Conservation (phyloP, 495 filamentous ascomycete species). For the Neurospora tetrasperma region DNA sequence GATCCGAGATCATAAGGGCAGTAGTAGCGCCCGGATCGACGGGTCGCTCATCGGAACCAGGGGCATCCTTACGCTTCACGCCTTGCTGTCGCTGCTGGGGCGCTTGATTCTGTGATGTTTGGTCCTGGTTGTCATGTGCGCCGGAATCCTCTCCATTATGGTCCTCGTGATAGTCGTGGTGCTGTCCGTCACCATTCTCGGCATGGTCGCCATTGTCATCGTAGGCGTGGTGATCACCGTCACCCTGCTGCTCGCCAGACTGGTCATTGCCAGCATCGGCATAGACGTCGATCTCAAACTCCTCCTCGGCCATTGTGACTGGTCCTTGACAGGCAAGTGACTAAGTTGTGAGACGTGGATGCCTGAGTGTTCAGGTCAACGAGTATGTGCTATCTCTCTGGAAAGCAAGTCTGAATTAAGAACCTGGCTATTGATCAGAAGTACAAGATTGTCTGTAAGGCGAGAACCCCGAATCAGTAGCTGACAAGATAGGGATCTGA, state of each 20-base stretch:
- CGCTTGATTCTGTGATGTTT: conserved; percentile 9
- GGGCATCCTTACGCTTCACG: conserved; percentile 58
- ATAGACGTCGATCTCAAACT: conserved; percentile 98
- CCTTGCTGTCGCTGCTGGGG: conserved; percentile 46
- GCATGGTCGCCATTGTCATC: conserved; percentile 62
- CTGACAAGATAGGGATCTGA: conserved; percentile 6
- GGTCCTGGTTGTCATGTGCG: conserved; percentile 29
- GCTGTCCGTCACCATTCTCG: conserved; percentile 33
- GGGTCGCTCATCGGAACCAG: conserved; percentile 57
- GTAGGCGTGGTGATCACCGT: conserved; percentile 80
- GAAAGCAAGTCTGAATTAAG: conserved; percentile 16
- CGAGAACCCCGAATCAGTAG: conserved; percentile 14
- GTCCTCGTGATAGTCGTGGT: conserved; percentile 26
- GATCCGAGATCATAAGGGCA: conserved; percentile 73
- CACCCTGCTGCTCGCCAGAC: conserved; percentile 22
- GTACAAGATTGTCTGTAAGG: conserved; percentile 21
- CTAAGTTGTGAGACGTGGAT: conserved; percentile 1
- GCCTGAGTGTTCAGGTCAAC: conserved; percentile 4
- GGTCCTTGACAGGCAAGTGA: background rate
- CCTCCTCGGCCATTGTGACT: conserved; percentile 54
- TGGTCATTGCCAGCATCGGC: conserved; percentile 57
- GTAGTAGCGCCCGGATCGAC: conserved; percentile 74
- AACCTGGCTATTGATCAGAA: conserved; percentile 24
- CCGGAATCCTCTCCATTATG: conserved; percentile 37
- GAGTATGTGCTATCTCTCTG: conserved; percentile 6